A percentile compares a stretch with the other conserved stretches of the same genome.
Conservation (phyloP, 2,329 filamentous ascomycete species). For the Fusarium paranaense region DNA sequence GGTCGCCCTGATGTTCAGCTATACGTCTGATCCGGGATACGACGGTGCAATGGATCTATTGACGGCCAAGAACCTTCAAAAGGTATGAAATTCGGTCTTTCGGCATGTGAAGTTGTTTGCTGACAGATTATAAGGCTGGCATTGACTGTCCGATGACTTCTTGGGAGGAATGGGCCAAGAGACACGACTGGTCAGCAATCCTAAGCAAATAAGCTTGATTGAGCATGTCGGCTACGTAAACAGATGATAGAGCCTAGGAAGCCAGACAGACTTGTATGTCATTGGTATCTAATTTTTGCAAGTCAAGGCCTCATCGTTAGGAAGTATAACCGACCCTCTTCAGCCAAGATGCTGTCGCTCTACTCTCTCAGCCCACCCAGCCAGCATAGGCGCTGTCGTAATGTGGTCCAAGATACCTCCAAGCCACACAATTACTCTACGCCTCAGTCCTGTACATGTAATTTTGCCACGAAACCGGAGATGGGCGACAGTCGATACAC, state of each 20-base stretch:
- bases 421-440: neutral
- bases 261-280: neutral
- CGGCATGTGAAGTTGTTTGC: neutral
- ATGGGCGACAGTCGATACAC: neutral
- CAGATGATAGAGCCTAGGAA: neutral
- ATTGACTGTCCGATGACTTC: constrained; percentile 58
- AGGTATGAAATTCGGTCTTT: constrained; percentile 47
- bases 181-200: constrained; percentile 50
- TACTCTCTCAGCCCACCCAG: neutral
- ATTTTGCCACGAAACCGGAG: neutral
- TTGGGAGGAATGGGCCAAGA: constrained; percentile 51
- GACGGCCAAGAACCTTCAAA: constrained; percentile 56
- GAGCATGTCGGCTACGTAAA: neutral
- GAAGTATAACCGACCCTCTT: neutral
- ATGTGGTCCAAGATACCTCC: neutral
- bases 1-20: constrained; percentile 59
- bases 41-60: constrained; percentile 59
- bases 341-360: neutral
- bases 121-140: constrained; percentile 49
- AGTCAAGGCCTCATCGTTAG: neutral
- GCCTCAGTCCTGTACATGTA: neutral
- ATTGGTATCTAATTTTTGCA: neutral
- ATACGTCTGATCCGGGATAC: constrained; percentile 61
- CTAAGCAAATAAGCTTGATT: neutral
- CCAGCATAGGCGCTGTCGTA: neutral